Evolutionary conservation across 495 filamentous ascomycete genomes (phyloP).

Genomic region (Lichenothelia convexa): DNA sequence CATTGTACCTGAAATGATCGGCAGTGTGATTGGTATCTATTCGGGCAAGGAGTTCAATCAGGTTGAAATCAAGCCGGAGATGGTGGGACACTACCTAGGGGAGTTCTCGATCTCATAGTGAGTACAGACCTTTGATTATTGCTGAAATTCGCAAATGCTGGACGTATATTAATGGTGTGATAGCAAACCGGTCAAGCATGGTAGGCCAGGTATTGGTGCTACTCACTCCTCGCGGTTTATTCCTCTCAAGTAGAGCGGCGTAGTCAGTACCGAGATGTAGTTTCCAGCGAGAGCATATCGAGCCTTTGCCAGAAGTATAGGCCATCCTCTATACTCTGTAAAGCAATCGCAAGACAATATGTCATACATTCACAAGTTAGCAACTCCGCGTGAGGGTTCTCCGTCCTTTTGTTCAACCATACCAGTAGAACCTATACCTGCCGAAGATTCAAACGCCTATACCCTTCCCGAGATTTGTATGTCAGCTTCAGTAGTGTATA

Average conservation of each 20-base stretch:
- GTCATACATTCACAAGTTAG: neutral
- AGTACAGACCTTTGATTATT: conserved; percentile 22
- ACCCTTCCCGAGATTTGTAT: too few species aligned
- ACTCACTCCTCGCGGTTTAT: conserved; percentile 99
- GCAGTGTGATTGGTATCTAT: conserved; percentile 94
- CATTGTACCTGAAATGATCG: conserved; percentile 98
- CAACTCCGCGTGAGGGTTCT: neutral
- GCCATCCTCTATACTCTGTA: neutral
- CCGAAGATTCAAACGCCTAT: too few species aligned
- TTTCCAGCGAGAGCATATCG: neutral
- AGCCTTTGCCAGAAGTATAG: neutral
- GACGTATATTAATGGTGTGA: conserved; percentile 18
- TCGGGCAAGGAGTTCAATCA: conserved; percentile 99
- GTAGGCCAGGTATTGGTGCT: conserved; percentile 98
- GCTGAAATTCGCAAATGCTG: too few species aligned
- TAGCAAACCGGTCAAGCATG: conserved; percentile 99
- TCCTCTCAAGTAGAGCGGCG: conserved; percentile 89
- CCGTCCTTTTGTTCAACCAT: neutral
- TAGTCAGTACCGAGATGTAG: conserved; percentile 10
- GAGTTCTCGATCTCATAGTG: conserved; percentile 99
- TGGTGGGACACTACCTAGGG: conserved; percentile 98
- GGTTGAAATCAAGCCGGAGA: conserved; percentile 99
- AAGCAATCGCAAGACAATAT: neutral
- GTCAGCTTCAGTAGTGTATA: too few species aligned
- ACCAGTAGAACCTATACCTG: neutral